These are phyloP conservation scores for Trichoderma koningii DNA, from an alignment of 2,329 filamentous ascomycete species.

Conservation along the genomic window DNA sequence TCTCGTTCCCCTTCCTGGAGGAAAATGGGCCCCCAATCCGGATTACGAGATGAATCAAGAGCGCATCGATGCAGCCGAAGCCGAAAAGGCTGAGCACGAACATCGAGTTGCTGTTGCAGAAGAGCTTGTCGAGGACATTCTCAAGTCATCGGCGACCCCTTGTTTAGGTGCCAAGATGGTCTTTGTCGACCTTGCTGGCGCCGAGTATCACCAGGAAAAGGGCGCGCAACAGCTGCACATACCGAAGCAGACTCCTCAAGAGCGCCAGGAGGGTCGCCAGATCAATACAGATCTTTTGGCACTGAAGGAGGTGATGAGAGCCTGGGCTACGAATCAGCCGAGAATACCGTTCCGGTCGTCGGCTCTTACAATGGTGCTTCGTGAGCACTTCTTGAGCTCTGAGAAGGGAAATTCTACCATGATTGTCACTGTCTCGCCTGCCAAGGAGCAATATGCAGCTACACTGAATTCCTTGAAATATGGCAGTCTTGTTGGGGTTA, in stretches of 20 bases:
- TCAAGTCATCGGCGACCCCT: background rate
- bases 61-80: background rate
- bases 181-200: background rate
- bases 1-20: background rate
- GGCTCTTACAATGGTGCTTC: background rate
- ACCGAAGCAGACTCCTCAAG: background rate
- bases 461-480: background rate
- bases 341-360: background rate
- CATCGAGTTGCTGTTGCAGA: background rate
- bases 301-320: constrained; percentile 1
- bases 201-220: background rate
- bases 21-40: background rate
- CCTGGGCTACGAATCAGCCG: background rate
- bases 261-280: background rate
- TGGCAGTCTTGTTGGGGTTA: background rate
- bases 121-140: background rate
- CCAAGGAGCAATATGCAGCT: background rate
- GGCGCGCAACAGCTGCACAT: background rate
- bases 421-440: background rate
- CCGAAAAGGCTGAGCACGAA: background rate
- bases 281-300: background rate
- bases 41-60: background rate
- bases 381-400: background rate
- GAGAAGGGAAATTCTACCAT: background rate
- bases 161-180: background rate